phyloP scores from a whole-genome alignment of 129 eudicot genomes.

The Flaveria sonorensis region DNA sequence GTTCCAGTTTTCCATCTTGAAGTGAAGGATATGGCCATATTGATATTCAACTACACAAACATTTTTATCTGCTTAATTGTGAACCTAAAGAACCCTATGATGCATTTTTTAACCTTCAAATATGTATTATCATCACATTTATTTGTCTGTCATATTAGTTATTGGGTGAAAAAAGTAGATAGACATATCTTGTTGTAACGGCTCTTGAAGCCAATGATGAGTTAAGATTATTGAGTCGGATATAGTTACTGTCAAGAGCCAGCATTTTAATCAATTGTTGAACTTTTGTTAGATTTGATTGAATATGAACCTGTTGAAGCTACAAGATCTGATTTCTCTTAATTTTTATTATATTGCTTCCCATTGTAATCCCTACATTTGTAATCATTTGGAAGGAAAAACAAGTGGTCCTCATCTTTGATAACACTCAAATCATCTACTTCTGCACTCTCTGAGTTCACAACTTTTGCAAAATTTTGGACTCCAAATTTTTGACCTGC shows the following conservation, averaged over 20 bases:
- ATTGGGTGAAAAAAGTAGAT: slow-evolving; percentile 24
- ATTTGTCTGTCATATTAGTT: slow-evolving; percentile 22
- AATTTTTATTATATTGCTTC: slow-evolving; percentile 31
- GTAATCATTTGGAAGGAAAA: slow-evolving; percentile 48
- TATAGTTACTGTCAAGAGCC: slow-evolving; percentile 18
- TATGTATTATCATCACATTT: slow-evolving; percentile 17
- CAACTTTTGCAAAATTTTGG: slow-evolving; percentile 50
- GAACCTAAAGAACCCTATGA: slow-evolving; percentile 9
- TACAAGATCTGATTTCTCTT: slow-evolving; percentile 26
- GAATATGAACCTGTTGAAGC: slow-evolving; percentile 42
- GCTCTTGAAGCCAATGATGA: slow-evolving; percentile 37
- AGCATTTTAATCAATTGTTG: slow-evolving; percentile 25
- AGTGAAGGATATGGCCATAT: slow-evolving; percentile 32
- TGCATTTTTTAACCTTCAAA: slow-evolving; percentile 23
- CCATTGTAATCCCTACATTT: slow-evolving; percentile 35
- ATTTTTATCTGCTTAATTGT: slow-evolving; percentile 27
- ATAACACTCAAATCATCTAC: slow-evolving; percentile 79
- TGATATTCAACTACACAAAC: slow-evolving; percentile 33
- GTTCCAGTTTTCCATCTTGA: slow-evolving; percentile 30
- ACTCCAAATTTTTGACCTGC: slow-evolving; percentile 87
- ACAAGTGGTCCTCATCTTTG: slow-evolving; percentile 89
- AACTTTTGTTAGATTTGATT: slow-evolving; percentile 32
- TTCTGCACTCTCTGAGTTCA: slow-evolving; percentile 78
- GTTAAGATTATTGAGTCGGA: slow-evolving; percentile 23
- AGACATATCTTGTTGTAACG: slow-evolving; percentile 28